Base-by-base conservation (phyloP, 805 yeast species). In the Candida nanaspora region DNA sequence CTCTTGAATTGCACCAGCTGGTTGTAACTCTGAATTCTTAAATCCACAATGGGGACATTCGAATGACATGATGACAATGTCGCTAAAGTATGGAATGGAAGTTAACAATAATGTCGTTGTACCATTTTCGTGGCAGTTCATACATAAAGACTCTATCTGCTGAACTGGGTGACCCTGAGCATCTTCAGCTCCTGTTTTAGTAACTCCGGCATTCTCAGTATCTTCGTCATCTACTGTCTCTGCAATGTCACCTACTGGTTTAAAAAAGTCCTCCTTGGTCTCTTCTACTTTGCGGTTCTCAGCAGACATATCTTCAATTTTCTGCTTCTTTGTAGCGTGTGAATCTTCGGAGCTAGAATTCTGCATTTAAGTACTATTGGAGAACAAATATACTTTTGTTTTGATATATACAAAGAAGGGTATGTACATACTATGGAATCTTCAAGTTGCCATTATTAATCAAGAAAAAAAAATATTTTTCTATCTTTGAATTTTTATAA, bases 1-100 rank as follows among this genome's bases (percentile, higher is more conserved):
- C 52, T 83, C 91, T 53, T 91, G 95, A 47, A 93, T 87, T 41
- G 77, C 77, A 5, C 93, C 80, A 6, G 98, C 99, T n/a, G 97
- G 84, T 68, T 93, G 98, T 50, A 93, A 76, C 65, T 93, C 98
- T 31, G 86, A 77, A 70, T 87, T 91, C 59, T 82, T 85, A 58
- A 86, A 78, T 1, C 86, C 86, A 69, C 99, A 93, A 62, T 89
- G 97, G 22, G 93, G 91, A 63, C 99, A 93, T 50, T 81, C 86
- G 62, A 93, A 93, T 2, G 97, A 88, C 95, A 93, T 91, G 42
- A 93, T 61, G 39, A 93, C 84, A 39, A 93, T 78, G 61, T 93
- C 97, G 48, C 89, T 71, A 66, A 93, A 93, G 54, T 70, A 87
- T 16, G 99, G 99, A 52, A 93, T 93, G 40, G 79, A 72, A 13